Evolutionary conservation across 768 basidiomycete genomes (phyloP), one percentile per base, ranked within the genome.

Genomic region (Leccinum truebloodii): DNA sequence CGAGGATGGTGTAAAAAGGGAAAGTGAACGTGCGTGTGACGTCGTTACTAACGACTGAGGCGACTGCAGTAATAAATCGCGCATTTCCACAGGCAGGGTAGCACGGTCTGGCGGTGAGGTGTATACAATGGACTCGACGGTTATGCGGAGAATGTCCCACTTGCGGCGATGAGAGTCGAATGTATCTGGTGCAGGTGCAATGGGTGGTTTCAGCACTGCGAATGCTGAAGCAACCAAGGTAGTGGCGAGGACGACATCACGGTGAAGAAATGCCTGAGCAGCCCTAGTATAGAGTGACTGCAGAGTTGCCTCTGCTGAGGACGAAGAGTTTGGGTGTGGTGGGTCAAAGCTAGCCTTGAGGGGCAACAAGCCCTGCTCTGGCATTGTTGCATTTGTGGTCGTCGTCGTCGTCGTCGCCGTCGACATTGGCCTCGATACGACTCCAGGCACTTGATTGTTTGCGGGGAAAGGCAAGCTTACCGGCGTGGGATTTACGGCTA

Each of bases 81-180:
- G 80, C 28, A 90, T 76, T 0, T 81, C 58, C 22, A 79, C 74
- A 0, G 89, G 88, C 14, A 89, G 72, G 20, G 61, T 52, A 5
- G 57, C n/a, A 30, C 64, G 63, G 55, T 74, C 71, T 20, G 85
- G 82, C 1, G 78, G 77, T 2, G 88, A 81, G 14, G 83, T 71
- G 67, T 89, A 91, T 28, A 90, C 74, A 1, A 87, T 90, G 1
- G 87, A 84, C 70, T 94, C 91, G 57, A 92, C 81, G 0, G 91
- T 94, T 63, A 94, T 88, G 26, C 92, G 83, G 7, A 94, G 85
- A 58, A 94, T 85, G 67, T 94, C 92, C 92, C 92, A 94, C 76
- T 92, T 93, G 58, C 86, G 80, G 18, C 92, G 84, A 52, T 79
- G 76, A 22, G 81, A 75, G 58, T 80, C 77, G 4, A 85, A 77